Conservation (phyloP, 345 rosid genomes). For the Corchorus capsularis region DNA sequence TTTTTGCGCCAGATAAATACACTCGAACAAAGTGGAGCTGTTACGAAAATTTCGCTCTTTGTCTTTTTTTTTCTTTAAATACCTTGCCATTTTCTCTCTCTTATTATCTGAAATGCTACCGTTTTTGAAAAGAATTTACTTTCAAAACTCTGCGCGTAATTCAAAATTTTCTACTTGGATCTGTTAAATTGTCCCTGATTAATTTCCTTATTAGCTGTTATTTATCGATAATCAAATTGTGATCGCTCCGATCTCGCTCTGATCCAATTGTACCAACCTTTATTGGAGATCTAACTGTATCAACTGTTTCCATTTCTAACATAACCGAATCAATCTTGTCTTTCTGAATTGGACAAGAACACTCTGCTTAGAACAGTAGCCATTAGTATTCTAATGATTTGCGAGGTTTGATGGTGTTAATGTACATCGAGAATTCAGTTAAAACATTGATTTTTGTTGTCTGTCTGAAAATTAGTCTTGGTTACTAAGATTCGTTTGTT, state of each 20-base stretch:
- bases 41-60: background rate
- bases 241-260: background rate
- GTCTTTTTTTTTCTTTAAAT: background rate
- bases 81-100: background rate
- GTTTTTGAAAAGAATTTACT: background rate
- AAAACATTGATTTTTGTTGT: background rate
- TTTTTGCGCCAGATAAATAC: slow-evolving; percentile 9
- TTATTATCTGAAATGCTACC: background rate
- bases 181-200: background rate
- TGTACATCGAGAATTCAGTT: background rate
- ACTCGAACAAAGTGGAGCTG: background rate
- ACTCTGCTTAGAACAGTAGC: background rate
- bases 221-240: background rate
- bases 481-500: background rate
- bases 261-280: background rate
- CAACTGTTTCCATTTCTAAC: slow-evolving; percentile 7
- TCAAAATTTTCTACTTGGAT: slow-evolving; percentile 16
- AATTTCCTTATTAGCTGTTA: background rate
- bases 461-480: background rate
- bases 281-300: slow-evolving; percentile 4
- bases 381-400: background rate
- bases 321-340: background rate
- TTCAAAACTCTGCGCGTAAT: background rate
- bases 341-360: background rate
- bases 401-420: background rate